Base-by-base conservation (phyloP, 1,284 basidiomycete genomes). In the Malassezia globosa region DNA sequence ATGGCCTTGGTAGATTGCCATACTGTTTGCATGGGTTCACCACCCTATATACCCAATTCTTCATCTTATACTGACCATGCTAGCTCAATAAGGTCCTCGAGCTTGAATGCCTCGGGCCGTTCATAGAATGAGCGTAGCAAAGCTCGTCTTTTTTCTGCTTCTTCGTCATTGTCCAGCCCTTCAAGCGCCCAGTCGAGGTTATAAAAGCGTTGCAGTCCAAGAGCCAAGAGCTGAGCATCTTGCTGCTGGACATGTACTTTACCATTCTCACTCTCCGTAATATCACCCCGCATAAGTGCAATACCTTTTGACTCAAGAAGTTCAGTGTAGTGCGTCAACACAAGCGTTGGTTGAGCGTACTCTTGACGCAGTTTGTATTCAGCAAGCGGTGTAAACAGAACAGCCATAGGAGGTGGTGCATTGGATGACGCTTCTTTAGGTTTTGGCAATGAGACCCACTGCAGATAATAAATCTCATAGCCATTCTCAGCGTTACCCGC, bases 261-360 rank as follows among this genome's bases (percentile, higher is more conserved):
- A 87, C 79, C 67, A 87, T 43, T 34, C 24, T 39, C 45, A 5
- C 19, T 36, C 1, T 84, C 81, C 0, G 87, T 87, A 55, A 96
- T 82, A 72, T 96, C 92, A 16, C 92, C 94, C 29, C 89, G 79
- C 74, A 96, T 78, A 6, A 99, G 79, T 0, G 95, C 87, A 35
- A 85, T 70, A 13, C 80, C 82, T 69, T 96, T 90, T 5, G 82
- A 82, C 22, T 77, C 69, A 1, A 82, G 79, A 6, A 97, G 74
- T 66, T 97, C 92, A 33, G 90, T 84, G 73, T 96, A 95, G 72
- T 87, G 81, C 5, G 92, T 94, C 39, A 96, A 69, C 27, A 87
- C 84, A 22, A 99, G 77, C 64, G 86, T 84, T 0, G 92, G 90
- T 29, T 88, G 89, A 3, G 92, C 87, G 73, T 84, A 96, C 37